Conservation (phyloP, 805 yeast species). For the Hanseniaspora occidentalis region DNA sequence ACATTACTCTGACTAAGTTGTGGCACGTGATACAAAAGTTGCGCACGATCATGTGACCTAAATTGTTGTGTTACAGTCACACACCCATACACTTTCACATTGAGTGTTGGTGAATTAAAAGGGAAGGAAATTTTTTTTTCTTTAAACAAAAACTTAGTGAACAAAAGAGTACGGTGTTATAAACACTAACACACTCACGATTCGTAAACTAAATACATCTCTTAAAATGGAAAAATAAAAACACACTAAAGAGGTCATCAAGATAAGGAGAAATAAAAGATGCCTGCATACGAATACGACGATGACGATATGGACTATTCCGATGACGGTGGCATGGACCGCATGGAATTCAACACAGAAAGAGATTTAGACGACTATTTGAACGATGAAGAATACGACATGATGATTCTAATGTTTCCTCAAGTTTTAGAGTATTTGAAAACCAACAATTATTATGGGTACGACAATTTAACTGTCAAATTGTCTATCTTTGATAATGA, state of each 20-base stretch:
- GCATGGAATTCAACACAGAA: constrained; percentile 24
- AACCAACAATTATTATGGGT: constrained; percentile 27
- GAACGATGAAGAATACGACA: constrained; percentile 26
- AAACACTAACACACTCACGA: no score
- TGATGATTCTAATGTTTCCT: constrained; percentile 36
- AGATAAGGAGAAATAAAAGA: no score
- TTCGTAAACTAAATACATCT: no score
- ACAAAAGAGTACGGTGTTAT: no score
- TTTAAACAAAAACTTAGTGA: no score
- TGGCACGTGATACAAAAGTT: no score
- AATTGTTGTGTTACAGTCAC: no score
- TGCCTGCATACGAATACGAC: constrained; percentile 11
- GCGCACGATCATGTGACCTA: no score
- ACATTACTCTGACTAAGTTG: no score
- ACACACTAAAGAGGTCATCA: background rate
- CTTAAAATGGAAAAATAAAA: background rate
- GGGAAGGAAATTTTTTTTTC: no score
- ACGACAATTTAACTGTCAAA: constrained; percentile 33
- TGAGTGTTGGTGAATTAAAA: no score
- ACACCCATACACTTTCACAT: no score
- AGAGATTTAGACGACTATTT: constrained; percentile 26
- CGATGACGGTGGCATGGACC: constrained; percentile 12
- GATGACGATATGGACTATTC: constrained; percentile 18
- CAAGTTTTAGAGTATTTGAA: constrained; percentile 26
- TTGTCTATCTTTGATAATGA: constrained; percentile 40